These are phyloP conservation scores for Eucalyptus virginea DNA, from an alignment of 345 rosid species.

Conservation along the genomic window DNA sequence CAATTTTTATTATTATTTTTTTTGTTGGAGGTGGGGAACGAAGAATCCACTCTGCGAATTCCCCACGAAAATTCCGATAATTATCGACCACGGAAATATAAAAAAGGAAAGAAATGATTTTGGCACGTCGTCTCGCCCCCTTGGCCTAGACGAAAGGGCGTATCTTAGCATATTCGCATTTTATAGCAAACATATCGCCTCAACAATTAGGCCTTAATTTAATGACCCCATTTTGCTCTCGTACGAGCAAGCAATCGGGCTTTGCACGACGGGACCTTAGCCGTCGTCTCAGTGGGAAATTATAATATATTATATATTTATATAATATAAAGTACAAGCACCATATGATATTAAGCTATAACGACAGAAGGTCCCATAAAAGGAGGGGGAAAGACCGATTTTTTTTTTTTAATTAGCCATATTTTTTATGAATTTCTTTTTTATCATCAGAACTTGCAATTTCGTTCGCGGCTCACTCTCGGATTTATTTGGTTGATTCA, in stretches of 20 bases:
- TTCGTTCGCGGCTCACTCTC: fast-evolving
- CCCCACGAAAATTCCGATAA: background rate
- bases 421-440: fast-evolving
- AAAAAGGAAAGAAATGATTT: background rate
- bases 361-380: background rate
- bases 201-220: background rate
- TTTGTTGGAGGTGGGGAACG: background rate
- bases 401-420: background rate
- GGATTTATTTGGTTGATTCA: background rate
- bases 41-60: background rate
- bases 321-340: background rate
- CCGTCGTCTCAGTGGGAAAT: background rate
- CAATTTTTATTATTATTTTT: background rate
- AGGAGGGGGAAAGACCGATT: background rate
- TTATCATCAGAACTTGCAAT: background rate
- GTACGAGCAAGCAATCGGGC: background rate
- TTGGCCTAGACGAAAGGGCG: background rate
- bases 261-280: background rate
- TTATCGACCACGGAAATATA: background rate
- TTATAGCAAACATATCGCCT: background rate
- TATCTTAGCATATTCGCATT: background rate
- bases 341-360: background rate
- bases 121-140: background rate
- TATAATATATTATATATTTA: background rate
- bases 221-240: background rate